A percentile compares a stretch with the other conserved stretches of the same genome.
These are phyloP conservation scores for Raffaelea arxii DNA, from an alignment of 2,329 filamentous ascomycete genomes.

Conservation along the genomic window DNA sequence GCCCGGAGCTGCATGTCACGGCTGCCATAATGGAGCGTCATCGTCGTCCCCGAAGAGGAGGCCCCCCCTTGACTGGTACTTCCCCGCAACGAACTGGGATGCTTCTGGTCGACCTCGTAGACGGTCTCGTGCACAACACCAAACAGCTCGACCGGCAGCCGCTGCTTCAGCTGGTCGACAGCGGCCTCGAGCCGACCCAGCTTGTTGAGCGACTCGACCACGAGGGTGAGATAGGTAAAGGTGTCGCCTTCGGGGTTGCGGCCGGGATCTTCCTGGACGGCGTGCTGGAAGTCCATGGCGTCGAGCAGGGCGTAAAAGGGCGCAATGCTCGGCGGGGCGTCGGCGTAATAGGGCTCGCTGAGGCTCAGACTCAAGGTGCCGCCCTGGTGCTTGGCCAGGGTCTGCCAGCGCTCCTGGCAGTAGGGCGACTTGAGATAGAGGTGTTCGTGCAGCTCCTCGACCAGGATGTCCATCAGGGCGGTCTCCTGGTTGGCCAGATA, in stretches of 20 bases:
- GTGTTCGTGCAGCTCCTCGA: constrained; percentile 97
- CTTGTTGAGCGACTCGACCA: constrained; percentile 85
- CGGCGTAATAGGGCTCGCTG: constrained; percentile 34
- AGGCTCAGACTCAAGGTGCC: too few species aligned
- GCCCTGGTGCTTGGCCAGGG: constrained; percentile 60
- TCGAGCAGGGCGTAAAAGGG: constrained; percentile 54
- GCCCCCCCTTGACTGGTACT: too few species aligned
- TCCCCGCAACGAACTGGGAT: constrained; percentile 69
- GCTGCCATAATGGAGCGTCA: constrained; percentile 47
- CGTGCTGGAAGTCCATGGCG: constrained; percentile 47
- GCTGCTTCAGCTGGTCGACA: constrained; percentile 83
- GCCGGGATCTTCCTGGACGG: constrained; percentile 73
- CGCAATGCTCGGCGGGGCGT: too few species aligned
- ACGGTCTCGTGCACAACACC: constrained; percentile 91
- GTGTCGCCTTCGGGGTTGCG: constrained; percentile 94
- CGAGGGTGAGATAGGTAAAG: constrained; percentile 80
- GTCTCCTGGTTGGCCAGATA: constrained; percentile 93
- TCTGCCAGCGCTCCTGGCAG: constrained; percentile 92
- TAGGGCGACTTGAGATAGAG: constrained; percentile 97
- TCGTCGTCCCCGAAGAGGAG: constrained; percentile 28
- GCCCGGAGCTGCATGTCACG: constrained; percentile 68
- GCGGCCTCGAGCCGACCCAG: constrained; percentile 78
- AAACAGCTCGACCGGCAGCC: constrained; percentile 88
- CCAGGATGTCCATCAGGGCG: constrained; percentile 80
- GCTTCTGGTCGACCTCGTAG: constrained; percentile 82